phyloP scores from a whole-genome alignment of 352 stramenopile genomes.

The Phytophthora europaea region DNA sequence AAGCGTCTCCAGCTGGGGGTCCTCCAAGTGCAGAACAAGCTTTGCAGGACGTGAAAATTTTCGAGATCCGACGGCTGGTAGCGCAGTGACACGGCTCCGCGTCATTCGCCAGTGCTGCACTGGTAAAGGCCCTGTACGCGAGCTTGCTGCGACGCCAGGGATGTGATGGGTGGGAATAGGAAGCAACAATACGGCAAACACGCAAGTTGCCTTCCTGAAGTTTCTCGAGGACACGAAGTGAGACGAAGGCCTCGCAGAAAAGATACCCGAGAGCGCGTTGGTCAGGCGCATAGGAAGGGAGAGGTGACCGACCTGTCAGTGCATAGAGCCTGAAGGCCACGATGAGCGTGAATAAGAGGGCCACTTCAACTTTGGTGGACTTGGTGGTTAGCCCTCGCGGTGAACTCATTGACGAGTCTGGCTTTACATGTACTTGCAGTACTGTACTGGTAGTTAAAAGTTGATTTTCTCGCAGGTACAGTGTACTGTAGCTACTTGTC shows the following conservation, averaged over 20 bases:
- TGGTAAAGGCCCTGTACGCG: constrained; percentile 31
- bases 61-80: constrained; percentile 51
- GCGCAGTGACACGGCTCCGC: constrained; percentile 26
- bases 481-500: constrained; percentile 16
- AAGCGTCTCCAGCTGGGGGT: constrained; percentile 21
- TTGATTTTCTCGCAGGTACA: constrained; percentile 29
- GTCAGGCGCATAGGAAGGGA: constrained; percentile 22
- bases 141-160: constrained; percentile 24
- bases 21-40: constrained; percentile 35
- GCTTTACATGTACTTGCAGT: constrained; percentile 25
- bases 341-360: constrained; percentile 26
- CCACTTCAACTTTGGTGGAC: constrained; percentile 23
- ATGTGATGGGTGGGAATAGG: constrained; percentile 33
- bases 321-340: constrained; percentile 26
- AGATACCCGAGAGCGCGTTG: constrained; percentile 22
- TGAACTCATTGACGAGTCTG: constrained; percentile 26
- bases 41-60: constrained; percentile 80
- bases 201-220: constrained; percentile 26
- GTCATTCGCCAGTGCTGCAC: constrained; percentile 2
- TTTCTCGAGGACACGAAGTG: constrained; percentile 21
- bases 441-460: not conserved
- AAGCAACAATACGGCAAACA: constrained; percentile 28
- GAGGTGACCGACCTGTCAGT: constrained; percentile 37
- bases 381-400: not conserved
- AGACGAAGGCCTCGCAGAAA: constrained; percentile 32